A percentile compares a stretch with the other conserved stretches of the same genome.
Evolutionary conservation across 1,284 basidiomycete species (phyloP).

Genomic region (Cryptococcus sp.): DNA sequence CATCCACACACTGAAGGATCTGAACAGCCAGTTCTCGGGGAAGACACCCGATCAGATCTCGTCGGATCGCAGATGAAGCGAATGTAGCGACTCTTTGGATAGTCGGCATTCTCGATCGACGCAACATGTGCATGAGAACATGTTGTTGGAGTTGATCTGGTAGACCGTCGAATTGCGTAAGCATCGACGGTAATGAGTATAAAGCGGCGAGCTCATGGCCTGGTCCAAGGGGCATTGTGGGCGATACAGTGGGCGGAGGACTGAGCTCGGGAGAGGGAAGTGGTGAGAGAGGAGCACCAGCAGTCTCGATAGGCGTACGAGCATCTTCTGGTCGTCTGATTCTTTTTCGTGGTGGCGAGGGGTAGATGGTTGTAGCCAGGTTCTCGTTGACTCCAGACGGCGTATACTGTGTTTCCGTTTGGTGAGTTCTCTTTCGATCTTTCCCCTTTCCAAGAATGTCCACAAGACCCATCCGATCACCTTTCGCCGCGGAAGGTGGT

Average conservation of each 20-base stretch:
- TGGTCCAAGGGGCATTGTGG: slow-evolving; percentile 30
- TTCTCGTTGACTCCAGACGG: background rate
- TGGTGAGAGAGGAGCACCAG: slow-evolving; percentile 24
- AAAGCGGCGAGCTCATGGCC: slow-evolving; percentile 42
- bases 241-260: slow-evolving; percentile 6
- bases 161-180: slow-evolving; percentile 40
- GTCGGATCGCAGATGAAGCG: slow-evolving; percentile 37
- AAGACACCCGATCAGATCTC: slow-evolving; percentile 43
- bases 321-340: slow-evolving; percentile 27
- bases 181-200: slow-evolving; percentile 40
- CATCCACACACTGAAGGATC: slow-evolving; percentile 39
- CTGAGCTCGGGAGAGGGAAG: slow-evolving; percentile 32
- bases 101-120: slow-evolving; percentile 43
- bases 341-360: slow-evolving; percentile 40
- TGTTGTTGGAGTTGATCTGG: slow-evolving; percentile 47
- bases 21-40: slow-evolving; percentile 46
- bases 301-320: slow-evolving; percentile 14
- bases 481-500: slow-evolving; percentile 3
- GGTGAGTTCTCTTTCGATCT: slow-evolving; percentile 34
- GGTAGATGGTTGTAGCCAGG: background rate
- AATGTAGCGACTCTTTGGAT: slow-evolving; percentile 43
- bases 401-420: background rate
- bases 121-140: slow-evolving; percentile 46
- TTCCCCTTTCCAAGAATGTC: slow-evolving; percentile 28
- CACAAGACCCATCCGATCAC: slow-evolving; percentile 18